Evolutionary conservation across 345 rosid species (phyloP), one percentile per base, ranked within the genome.

Genomic region (Capsella bursapastoris): DNA sequence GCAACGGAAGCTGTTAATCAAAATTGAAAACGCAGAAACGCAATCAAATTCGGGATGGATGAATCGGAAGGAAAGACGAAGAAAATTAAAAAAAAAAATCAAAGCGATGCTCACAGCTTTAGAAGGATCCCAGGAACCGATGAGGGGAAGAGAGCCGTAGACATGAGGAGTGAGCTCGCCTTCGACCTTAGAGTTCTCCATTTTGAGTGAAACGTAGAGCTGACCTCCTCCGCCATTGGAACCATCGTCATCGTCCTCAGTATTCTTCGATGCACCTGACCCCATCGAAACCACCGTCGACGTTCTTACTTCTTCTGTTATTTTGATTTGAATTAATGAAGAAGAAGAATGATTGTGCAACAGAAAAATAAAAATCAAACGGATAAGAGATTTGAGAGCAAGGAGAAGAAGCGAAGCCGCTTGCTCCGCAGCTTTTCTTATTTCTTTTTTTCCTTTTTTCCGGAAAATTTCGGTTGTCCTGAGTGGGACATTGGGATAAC

Each of bases 121-220:
- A 10, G 97, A 82, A 75, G 94, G 75, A 84, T 95, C 99, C 98
- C 98, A 95, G 28, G 96, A 95, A 50, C 97, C 99, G 58, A 92
- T 83, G 45, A 95, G 87, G 70, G 92, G 97, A 49, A 84, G 88
- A 47, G 99, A 95, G 77, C 98, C 99, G 59, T 89, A 92, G 47
- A 90, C 89, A 64, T 95, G 97, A 83, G 99, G 99, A 70, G 86
- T 78, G 66, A 95, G 93, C 75, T 90, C 97, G 14, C 86, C 87
- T 73, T 88, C 89, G 44, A 80, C 87, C 87, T 82, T 95, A 57
- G 84, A 84, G 53, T 87, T 90, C 82, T 90, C 98, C 97, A 92
- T 89, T 83, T 86, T 89, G 49, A 95, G 85, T 48, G 99, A 95
- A 45, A 92, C 88, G 44, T 86, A 95, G 58, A 95, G 89, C 80